These are phyloP conservation scores for Rhodosporidiobolus sp. DNA, from an alignment of 768 basidiomycete genomes.

Conservation along the genomic window DNA sequence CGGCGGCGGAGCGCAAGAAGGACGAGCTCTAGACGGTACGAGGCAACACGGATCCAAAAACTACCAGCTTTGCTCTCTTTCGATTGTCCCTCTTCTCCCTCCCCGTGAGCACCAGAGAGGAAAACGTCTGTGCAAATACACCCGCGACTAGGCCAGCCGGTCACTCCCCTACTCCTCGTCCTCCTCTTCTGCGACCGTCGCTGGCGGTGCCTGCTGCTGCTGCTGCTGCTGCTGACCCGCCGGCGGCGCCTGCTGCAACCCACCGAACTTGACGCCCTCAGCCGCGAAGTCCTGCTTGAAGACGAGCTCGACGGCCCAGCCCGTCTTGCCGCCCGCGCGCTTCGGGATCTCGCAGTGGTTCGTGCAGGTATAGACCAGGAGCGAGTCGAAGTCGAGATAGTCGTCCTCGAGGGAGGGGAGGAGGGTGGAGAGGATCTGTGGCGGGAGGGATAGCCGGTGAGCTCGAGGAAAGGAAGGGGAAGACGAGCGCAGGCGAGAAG, in stretches of 20 bases:
- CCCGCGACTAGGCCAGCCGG: too few species aligned
- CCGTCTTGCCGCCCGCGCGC: conserved; percentile 12
- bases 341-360: conserved; percentile 27
- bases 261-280: conserved; percentile 35
- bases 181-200: too few species aligned
- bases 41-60: neutral
- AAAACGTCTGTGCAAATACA: too few species aligned
- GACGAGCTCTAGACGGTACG: conserved; percentile 31
- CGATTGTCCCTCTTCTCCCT: neutral
- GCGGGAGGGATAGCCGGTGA: neutral
- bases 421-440: conserved; percentile 40
- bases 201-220: too few species aligned
- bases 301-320: conserved; percentile 35
- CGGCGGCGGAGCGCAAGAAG: conserved; percentile 24
- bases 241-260: too few species aligned
- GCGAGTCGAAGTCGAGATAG: conserved; percentile 35
- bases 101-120: too few species aligned
- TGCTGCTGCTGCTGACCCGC: too few species aligned
- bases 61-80: too few species aligned
- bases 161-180: too few species aligned
- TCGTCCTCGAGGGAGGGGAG: conserved; percentile 37
- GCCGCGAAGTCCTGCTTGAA: conserved; percentile 38
- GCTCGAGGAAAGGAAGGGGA: accelerated
- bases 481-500: too few species aligned
- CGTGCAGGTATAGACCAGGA: conserved; percentile 41